Evolutionary conservation across 108 stramenopile genomes (phyloP), one percentile per base, ranked within the genome.

Genomic region (Fistulifera pelliculosa): DNA sequence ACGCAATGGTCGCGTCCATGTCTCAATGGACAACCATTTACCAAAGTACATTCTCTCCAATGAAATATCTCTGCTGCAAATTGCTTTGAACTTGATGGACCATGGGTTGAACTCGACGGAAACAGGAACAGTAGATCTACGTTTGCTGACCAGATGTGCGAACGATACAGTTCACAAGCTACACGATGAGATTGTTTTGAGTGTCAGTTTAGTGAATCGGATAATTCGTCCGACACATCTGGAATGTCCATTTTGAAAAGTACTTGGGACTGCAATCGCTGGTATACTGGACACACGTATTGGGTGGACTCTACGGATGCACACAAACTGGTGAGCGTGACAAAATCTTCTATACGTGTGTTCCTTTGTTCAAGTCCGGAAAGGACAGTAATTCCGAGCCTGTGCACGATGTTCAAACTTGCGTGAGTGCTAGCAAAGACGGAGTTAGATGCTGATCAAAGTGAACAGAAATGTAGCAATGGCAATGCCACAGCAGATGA

Each of bases 381-480:
- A 21, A 45, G 4, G 21, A 45, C 4, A 45, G 31, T 35, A 35
- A 3, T 3, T 3, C 31, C 3, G 3, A 8, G 6, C 31, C 31
- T 3, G 31, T 35, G 31, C 3, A 35, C 8, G 31, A 35, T 6
- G 31, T 3, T 35, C 3, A 35, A 35, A 35, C 31, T 6, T 35
- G 31, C 31, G 6, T 35, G 31, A 8, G n/a, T n/a, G 14, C 40
- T 41, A 13, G 11, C 12, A 27, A 31, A 10, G 48, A 53, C 23
- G 81, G 77, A 0, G 45, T 64, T 26, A 59, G 74, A 23, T 83
- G 79, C 58, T 83, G 81, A 77, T 83, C 79, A 47, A 57, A 67
- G 17, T 27, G 77, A 42, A 73, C 82, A 0, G 41, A 77, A 2
- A 26, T 70, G 0, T 0, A 70, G 14, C 74, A 41, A 41, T 14